These are phyloP conservation scores for Claviceps sp. DNA, from an alignment of 2,329 filamentous ascomycete species.

Conservation along the genomic window DNA sequence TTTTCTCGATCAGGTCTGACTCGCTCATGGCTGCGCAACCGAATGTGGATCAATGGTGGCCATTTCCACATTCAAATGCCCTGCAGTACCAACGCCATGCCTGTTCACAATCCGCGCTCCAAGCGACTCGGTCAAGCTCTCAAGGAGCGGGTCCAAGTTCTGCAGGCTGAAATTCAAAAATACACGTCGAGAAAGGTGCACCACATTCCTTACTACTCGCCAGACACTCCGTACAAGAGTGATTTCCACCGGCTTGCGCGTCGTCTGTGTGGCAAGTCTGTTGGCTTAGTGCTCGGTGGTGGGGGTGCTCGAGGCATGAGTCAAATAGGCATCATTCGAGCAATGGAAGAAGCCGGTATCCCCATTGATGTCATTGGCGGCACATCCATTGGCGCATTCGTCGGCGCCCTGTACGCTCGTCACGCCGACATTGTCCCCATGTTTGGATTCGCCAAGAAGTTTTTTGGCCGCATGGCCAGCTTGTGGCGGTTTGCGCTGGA, in stretches of 20 bases:
- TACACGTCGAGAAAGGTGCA: slow-evolving; percentile 91
- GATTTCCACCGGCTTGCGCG: slow-evolving; percentile 91
- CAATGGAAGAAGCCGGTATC: slow-evolving; percentile 90
- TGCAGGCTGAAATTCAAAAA: slow-evolving; percentile 96
- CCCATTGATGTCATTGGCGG: slow-evolving; percentile 92
- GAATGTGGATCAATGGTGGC: slow-evolving; percentile 95
- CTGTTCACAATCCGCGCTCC: slow-evolving; percentile 52
- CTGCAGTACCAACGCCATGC: slow-evolving; percentile 62
- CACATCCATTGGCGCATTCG: slow-evolving; percentile 91
- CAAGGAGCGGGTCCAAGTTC: slow-evolving; percentile 83
- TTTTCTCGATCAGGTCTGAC: slow-evolving; percentile 79
- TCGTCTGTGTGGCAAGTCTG: slow-evolving; percentile 81
- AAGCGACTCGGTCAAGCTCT: slow-evolving; percentile 74
- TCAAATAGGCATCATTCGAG: slow-evolving; percentile 86
- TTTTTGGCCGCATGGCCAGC: slow-evolving; percentile 95
- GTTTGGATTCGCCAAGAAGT: slow-evolving; percentile 94
- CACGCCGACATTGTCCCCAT: slow-evolving; percentile 96
- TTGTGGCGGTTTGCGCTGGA: slow-evolving; percentile 98
- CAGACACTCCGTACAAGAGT: slow-evolving; percentile 86
- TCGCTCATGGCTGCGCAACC: slow-evolving; percentile 77
- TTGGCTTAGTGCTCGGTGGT: slow-evolving; percentile 85
- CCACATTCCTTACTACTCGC: slow-evolving; percentile 77
- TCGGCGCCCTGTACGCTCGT: slow-evolving; percentile 86
- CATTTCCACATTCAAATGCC: slow-evolving; percentile 98
- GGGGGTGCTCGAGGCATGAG: slow-evolving; percentile 86